Conservation (phyloP, 192 early-diverging fungal species). For the Jimgerdemannia flammicorona region DNA sequence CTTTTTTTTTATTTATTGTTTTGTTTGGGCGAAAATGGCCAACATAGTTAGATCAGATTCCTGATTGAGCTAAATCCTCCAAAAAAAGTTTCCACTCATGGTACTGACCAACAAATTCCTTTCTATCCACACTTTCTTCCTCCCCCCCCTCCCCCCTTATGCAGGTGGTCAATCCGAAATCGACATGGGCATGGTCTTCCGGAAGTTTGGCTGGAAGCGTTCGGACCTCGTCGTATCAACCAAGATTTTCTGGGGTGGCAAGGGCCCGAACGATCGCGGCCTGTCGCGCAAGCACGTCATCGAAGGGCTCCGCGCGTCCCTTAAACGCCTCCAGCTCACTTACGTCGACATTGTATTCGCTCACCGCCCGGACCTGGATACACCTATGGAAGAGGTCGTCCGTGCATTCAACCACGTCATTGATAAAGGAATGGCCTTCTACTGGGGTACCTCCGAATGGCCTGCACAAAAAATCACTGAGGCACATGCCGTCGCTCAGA, state of each 20-base stretch:
- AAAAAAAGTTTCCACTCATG: too few species aligned
- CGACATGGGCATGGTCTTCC: constrained; percentile 75
- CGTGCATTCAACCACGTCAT: constrained; percentile 82
- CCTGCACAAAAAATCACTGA: constrained; percentile 71
- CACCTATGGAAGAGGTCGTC: constrained; percentile 85
- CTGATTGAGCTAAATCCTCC: too few species aligned
- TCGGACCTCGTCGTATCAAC: constrained; percentile 76
- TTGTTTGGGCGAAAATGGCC: too few species aligned
- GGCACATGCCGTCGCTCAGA: constrained; percentile 65
- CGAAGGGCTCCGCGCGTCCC: constrained; percentile 69
- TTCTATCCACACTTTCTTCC: not conserved
- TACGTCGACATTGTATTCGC: constrained; percentile 80
- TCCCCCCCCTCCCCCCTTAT: not conserved
- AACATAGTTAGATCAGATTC: too few species aligned
- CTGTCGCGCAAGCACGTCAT: constrained; percentile 84
- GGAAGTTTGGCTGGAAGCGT: constrained; percentile 65
- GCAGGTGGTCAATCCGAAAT: constrained; percentile 64
- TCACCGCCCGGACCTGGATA: constrained; percentile 60
- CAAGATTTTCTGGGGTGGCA: constrained; percentile 72
- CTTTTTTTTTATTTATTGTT: too few species aligned
- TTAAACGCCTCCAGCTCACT: constrained; percentile 67
- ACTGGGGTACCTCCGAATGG: constrained; percentile 89
- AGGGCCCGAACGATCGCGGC: constrained; percentile 76
- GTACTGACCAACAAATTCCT: too few species aligned
- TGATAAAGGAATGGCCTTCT: constrained; percentile 74